Conservation (phyloP, 805 yeast species). For the Scheffersomyces stipitis region DNA sequence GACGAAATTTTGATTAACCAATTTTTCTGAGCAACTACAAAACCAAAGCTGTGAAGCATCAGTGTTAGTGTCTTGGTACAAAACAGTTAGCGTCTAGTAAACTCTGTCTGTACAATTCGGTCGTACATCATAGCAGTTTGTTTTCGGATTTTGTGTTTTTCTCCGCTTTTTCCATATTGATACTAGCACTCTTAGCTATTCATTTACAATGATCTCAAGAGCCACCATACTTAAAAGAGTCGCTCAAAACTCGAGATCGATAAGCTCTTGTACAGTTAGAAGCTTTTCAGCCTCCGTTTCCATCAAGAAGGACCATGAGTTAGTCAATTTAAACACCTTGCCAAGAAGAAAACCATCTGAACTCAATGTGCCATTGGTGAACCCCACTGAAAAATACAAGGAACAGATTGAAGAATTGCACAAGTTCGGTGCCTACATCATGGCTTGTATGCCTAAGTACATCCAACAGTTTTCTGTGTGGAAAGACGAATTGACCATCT, state of each 20-base stretch:
- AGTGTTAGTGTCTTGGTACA: too few relatives aligned
- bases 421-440: constrained; percentile 76
- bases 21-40: too few relatives aligned
- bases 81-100: too few relatives aligned
- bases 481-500: constrained; percentile 83
- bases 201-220: background rate
- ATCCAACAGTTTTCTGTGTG: constrained; percentile 84
- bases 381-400: constrained; percentile 75
- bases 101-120: too few relatives aligned
- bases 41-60: too few relatives aligned
- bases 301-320: constrained; percentile 9
- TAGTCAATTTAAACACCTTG: constrained; percentile 33
- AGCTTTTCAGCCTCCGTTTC: background rate
- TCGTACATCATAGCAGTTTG: too few relatives aligned
- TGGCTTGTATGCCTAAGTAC: constrained; percentile 76
- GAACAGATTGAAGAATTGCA: constrained; percentile 71
- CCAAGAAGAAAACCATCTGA: constrained; percentile 38
- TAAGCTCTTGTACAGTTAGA: background rate
- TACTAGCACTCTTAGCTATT: too few relatives aligned
- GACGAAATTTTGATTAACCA: background rate
- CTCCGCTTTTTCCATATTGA: too few relatives aligned
- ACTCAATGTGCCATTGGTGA: constrained; percentile 51
- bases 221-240: background rate
- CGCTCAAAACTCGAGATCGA: background rate
- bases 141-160: too few relatives aligned